These are phyloP conservation scores for Tylopilus plumbeoviolaceoides DNA, from an alignment of 768 basidiomycete genomes.

Conservation along the genomic window DNA sequence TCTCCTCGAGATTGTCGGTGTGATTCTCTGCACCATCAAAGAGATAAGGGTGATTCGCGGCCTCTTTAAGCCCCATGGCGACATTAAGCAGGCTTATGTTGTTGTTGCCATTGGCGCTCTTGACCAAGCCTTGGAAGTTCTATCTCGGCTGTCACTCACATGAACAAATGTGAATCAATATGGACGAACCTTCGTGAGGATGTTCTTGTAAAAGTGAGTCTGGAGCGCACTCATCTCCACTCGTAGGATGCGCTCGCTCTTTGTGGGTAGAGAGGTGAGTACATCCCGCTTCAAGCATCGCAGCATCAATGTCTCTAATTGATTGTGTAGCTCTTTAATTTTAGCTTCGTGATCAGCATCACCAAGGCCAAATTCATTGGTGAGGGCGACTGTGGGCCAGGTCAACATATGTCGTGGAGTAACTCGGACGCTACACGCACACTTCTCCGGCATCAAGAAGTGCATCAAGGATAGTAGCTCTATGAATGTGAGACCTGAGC, in stretches of 20 bases:
- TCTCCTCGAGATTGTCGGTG: constrained; percentile 67
- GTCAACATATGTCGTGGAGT: constrained; percentile 4
- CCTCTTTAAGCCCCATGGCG: constrained; percentile 99
- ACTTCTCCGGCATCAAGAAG: constrained; percentile 98
- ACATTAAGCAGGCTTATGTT: constrained; percentile 97
- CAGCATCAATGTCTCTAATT: constrained; percentile 92
- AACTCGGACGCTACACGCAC: constrained; percentile 40
- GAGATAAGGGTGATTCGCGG: constrained; percentile 95
- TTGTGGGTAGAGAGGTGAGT: constrained; percentile 91
- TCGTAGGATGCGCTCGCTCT: constrained; percentile 95
- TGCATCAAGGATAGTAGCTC: constrained; percentile 97
- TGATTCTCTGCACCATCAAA: constrained; percentile 90
- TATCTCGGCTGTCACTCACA: constrained; percentile 28
- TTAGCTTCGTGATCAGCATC: constrained; percentile 91
- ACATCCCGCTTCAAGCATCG: constrained; percentile 94
- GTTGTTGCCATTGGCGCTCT: constrained; percentile 82
- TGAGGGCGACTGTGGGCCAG: constrained; percentile 65
- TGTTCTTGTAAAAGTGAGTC: constrained; percentile 99
- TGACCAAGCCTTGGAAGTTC: constrained; percentile 92
- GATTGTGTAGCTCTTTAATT: constrained; percentile 93
- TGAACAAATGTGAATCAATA: not conserved
- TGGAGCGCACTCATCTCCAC: constrained; percentile 97
- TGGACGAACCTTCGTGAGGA: constrained; percentile 73
- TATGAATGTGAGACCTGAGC: constrained; percentile 30
- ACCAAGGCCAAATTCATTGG: constrained; percentile 92